These are phyloP conservation scores for Solanum chacoense DNA, from an alignment of 305 asterid species.

Conservation along the genomic window DNA sequence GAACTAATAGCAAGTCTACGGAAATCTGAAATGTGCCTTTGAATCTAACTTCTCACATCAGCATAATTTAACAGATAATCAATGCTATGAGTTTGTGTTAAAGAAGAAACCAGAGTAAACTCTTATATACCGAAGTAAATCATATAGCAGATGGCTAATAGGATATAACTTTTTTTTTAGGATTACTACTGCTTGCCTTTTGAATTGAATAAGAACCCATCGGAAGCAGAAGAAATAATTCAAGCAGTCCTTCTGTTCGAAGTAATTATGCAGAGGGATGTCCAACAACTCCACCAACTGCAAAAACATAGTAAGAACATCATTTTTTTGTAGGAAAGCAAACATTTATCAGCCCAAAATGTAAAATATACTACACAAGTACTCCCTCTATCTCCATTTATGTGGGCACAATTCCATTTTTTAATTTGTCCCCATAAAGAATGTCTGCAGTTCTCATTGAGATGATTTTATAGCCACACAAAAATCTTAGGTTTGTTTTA, in stretches of 20 bases:
- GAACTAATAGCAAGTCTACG: not conserved
- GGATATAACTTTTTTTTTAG: not conserved
- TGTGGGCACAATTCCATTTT: not conserved
- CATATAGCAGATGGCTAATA: not conserved
- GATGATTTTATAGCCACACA: not conserved
- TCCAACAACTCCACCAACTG: slow-evolving; percentile 97
- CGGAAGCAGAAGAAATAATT: slow-evolving; percentile 99
- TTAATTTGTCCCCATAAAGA: not conserved
- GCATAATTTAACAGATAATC: not conserved
- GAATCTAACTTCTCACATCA: not conserved
- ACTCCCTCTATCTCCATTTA: not conserved
- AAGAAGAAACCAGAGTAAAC: not conserved
- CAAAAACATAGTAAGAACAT: slow-evolving; percentile 5
- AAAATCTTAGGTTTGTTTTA: not conserved
- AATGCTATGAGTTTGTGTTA: not conserved
- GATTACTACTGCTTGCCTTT: slow-evolving; percentile 48
- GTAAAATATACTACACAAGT: not conserved
- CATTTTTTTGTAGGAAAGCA: not conserved
- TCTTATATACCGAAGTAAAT: not conserved
- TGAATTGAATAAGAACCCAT: slow-evolving; percentile 95
- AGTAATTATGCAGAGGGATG: slow-evolving; percentile 79
- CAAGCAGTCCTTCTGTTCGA: slow-evolving; percentile 81
- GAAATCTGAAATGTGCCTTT: not conserved
- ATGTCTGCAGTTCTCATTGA: not conserved
- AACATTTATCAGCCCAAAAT: not conserved